These are phyloP conservation scores for Trametes villosa DNA, from an alignment of 768 basidiomycete species.

Conservation along the genomic window DNA sequence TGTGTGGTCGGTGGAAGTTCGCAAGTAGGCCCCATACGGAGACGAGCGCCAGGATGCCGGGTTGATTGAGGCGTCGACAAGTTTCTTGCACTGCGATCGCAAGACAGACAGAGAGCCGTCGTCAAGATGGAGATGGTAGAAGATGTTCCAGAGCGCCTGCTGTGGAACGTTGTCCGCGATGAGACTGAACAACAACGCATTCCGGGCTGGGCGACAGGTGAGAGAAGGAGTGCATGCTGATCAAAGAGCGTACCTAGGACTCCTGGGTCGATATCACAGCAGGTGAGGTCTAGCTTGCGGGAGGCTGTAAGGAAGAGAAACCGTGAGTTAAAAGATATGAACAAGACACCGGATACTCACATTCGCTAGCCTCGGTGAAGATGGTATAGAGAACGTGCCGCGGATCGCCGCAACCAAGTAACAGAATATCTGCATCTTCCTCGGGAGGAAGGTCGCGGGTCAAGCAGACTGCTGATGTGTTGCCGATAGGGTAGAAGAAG, in stretches of 20 bases:
- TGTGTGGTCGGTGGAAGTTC: conserved; percentile 17
- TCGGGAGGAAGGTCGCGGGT: conserved; percentile 53
- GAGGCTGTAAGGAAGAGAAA: conserved; percentile 14
- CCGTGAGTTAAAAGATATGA: conserved; percentile 8
- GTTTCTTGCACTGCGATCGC: conserved; percentile 7
- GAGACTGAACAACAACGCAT: conserved; percentile 19
- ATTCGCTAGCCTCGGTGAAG: not conserved
- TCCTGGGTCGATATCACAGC: conserved; percentile 25
- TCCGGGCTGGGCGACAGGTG: conserved; percentile 24
- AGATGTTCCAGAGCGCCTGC: conserved; percentile 13
- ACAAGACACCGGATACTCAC: not conserved
- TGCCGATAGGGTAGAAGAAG: conserved; percentile 64
- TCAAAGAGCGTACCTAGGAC: conserved; percentile 20
- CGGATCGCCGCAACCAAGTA: conserved; percentile 24
- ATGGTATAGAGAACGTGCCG: conserved; percentile 25
- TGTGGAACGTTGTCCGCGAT: conserved; percentile 24
- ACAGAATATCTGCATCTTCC: conserved; percentile 47
- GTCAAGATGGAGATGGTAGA: conserved; percentile 22
- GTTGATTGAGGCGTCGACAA: not conserved
- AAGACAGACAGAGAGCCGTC: conserved; percentile 1
- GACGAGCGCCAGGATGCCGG: conserved; percentile 13
- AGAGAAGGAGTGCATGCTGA: conserved; percentile 17
- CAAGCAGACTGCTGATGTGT: conserved; percentile 57
- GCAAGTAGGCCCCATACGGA: conserved; percentile 7
- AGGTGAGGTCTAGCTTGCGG: conserved; percentile 24